These are phyloP conservation scores for Skeletonema marinoi DNA, from an alignment of 108 stramenopile genomes.

Conservation along the genomic window DNA sequence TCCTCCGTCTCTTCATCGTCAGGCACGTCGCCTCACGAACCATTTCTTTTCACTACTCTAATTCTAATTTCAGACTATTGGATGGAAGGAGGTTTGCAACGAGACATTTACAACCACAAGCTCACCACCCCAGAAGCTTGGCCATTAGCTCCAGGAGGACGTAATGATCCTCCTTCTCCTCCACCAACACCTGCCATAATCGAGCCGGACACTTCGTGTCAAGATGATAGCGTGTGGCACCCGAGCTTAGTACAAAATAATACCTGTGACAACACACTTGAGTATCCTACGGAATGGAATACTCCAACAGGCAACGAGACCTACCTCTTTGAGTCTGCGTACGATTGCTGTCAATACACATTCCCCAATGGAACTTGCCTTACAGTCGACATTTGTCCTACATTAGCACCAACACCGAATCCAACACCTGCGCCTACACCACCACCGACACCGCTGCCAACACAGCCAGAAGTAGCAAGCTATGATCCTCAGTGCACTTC, in stretches of 20 bases:
- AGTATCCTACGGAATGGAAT: neutral
- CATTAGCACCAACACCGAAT: neutral
- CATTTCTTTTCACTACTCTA: neutral
- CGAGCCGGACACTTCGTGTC: neutral
- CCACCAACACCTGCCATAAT: neutral
- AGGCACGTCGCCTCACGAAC: too few relatives aligned
- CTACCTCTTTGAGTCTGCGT: neutral
- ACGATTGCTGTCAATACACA: neutral
- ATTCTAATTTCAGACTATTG: constrained; percentile 14
- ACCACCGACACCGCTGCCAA: neutral
- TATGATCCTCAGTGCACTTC: constrained; percentile 19
- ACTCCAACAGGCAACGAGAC: constrained; percentile 2
- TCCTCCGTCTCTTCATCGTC: neutral
- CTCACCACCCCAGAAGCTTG: constrained; percentile 5
- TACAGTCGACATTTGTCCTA: constrained; percentile 1
- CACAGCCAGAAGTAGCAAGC: neutral
- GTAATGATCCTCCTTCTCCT: neutral
- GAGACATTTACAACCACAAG: constrained; percentile 10
- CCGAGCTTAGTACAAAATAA: neutral
- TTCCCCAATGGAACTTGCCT: neutral
- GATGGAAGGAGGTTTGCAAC: constrained; percentile 28
- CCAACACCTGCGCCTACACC: constrained; percentile 8
- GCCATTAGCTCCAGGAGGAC: constrained; percentile 1
- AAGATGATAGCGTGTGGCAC: neutral
- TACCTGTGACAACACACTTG: constrained; percentile 2